These are phyloP conservation scores for Vitis vinifera DNA, from an alignment of 164 flowering plant genomes.

Conservation along the genomic window DNA sequence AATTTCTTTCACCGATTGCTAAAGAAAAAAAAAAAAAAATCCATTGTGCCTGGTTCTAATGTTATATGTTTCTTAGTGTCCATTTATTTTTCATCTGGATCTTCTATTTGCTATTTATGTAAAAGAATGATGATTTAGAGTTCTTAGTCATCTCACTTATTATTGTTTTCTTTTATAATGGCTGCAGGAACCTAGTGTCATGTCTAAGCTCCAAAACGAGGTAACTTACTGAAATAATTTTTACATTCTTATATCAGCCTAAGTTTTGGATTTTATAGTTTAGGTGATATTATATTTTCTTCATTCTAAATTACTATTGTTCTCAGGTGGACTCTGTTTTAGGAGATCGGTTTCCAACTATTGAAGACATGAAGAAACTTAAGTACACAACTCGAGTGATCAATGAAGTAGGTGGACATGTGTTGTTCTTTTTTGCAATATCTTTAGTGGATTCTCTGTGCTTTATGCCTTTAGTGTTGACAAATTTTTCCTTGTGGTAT, in stretches of 20 bases:
- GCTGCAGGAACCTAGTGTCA: conserved; percentile 75
- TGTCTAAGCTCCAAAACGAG: conserved; percentile 93
- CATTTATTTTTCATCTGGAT: too few relatives aligned
- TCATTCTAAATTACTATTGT: conserved; percentile 8
- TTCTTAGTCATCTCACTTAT: neutral
- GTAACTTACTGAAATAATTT: conserved; percentile 28
- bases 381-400: conserved; percentile 90
- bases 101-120: too few relatives aligned
- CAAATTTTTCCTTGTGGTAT: neutral
- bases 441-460: neutral
- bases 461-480: neutral
- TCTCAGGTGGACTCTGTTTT: conserved; percentile 81
- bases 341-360: conserved; percentile 87
- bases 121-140: neutral
- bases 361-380: conserved; percentile 91
- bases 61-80: too few relatives aligned
- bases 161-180: conserved; percentile 4
- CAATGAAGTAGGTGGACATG: conserved; percentile 64
- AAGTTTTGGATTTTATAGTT: neutral
- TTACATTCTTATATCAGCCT: neutral
- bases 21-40: too few relatives aligned
- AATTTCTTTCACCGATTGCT: too few relatives aligned
- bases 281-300: neutral
- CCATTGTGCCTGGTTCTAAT: too few relatives aligned
- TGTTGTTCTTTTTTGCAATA: neutral